Base-by-base conservation (phyloP, 345 rosid species). In the Linum trigynum region DNA sequence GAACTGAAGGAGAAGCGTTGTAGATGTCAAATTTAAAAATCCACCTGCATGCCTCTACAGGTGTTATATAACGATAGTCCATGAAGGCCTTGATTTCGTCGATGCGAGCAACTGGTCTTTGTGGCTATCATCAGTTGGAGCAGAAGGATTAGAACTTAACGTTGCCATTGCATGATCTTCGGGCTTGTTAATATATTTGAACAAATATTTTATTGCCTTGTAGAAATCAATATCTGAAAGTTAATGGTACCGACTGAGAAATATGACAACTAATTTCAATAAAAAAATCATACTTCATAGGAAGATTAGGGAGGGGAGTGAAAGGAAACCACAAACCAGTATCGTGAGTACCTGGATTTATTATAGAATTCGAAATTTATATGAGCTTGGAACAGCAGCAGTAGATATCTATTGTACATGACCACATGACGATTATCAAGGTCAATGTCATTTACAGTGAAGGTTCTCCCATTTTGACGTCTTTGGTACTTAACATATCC, bases 1-100 rank as follows among this genome's bases (percentile, higher is more conserved):
- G 10, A 0, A 74, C 67, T 3, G 61, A 12, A 0, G 63, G 67
- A 5, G 45, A 16, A 7, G 38, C 23, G 5, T 36, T 36, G 5
- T 64, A 59, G 9, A 69, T 60, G 8, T 61, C 64, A 65, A 69
- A 69, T 3, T 41, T 2, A 42, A 62, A 74, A 0, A 69, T 65
- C 5, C 77, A 5, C 73, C 67, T 69, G 38, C 39, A 23, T 1
- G 70, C 67, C 16, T 74, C 70, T 2, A 11, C 5, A 2, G 61
- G 35, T 3, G 59, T 51, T 7, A 65, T 36, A 43, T 69, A 69
- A 23, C 32, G 32, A 23, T 1, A 23, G 32, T 1, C 32, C 32
- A 74, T 12, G 15, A 14, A 65, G 0, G 10, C 1, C 42, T 69
- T 55, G 0, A 69, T 69, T 14, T 74, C 67, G 40, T 65, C 64